A percentile compares a stretch with the other conserved stretches of the same genome.
These are phyloP conservation scores for Komagataea norvegica DNA, from an alignment of 1,139 yeast genomes.

Conservation along the genomic window DNA sequence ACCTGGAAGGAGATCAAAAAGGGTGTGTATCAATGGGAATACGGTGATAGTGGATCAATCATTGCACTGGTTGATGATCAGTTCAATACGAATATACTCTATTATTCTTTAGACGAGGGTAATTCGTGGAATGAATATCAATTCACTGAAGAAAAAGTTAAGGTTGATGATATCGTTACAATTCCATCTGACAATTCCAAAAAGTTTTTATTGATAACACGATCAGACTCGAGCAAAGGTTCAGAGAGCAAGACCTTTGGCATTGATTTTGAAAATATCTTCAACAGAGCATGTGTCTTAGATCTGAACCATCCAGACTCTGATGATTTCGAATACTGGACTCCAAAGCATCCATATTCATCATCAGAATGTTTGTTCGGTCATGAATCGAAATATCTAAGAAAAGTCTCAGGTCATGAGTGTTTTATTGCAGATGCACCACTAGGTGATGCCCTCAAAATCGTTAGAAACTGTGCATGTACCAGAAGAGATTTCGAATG, in stretches of 20 bases:
- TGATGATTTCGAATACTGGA: conserved; percentile 82
- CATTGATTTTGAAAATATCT: conserved; percentile 67
- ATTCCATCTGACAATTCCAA: conserved; percentile 87
- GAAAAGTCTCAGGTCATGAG: conserved; percentile 60
- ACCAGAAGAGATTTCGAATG: conserved; percentile 89
- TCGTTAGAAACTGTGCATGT: conserved; percentile 71
- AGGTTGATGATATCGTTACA: conserved; percentile 73
- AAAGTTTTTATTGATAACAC: conserved; percentile 56
- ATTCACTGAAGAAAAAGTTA: conserved; percentile 54
- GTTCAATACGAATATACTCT: conserved; percentile 52
- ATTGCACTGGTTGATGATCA: conserved; percentile 62
- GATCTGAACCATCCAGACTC: conserved; percentile 52
- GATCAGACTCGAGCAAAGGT: conserved; percentile 34
- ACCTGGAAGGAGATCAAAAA: conserved; percentile 78
- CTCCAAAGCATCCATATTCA: conserved; percentile 65
- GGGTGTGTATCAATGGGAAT: conserved; percentile 88
- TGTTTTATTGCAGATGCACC: conserved; percentile 81
- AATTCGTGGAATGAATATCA: conserved; percentile 62
- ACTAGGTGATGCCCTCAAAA: conserved; percentile 53
- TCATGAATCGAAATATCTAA: conserved; percentile 71
- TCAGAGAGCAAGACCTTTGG: conserved; percentile 42
- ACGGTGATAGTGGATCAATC: conserved; percentile 90
- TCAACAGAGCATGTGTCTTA: conserved; percentile 64
- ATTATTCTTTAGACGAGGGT: conserved; percentile 79
- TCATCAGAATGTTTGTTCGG: conserved; percentile 79